A percentile compares a stretch with the other conserved stretches of the same genome.
Evolutionary conservation across 495 filamentous ascomycete genomes (phyloP).

Genomic region (Amniculicola lignicola): DNA sequence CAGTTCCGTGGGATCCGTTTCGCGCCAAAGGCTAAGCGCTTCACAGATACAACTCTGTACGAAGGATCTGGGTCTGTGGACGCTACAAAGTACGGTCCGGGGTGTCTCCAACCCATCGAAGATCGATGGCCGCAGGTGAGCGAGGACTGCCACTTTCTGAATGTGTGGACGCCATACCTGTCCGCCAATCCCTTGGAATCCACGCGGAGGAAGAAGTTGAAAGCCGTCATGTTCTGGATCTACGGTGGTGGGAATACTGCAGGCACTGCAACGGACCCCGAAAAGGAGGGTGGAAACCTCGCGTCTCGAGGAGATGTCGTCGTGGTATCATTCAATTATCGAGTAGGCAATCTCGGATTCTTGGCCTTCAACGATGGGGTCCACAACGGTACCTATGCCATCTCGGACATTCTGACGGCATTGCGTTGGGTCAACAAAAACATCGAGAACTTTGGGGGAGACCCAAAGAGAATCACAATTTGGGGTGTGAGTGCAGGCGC

Average conservation of each 20-base stretch:
- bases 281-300: conserved; percentile 46
- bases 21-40: conserved; percentile 41
- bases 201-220: conserved; percentile 4
- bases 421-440: conserved; percentile 33
- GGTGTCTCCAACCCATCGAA: background rate
- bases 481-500: conserved; percentile 50
- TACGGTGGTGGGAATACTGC: conserved; percentile 42
- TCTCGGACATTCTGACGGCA: conserved; percentile 28
- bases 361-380: conserved; percentile 29
- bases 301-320: conserved; percentile 49
- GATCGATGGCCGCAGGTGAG: conserved; percentile 1
- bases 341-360: conserved; percentile 30
- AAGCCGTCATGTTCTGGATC: conserved; percentile 43
- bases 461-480: conserved; percentile 32
- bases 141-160: conserved; percentile 44
- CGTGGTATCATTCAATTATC: conserved; percentile 38
- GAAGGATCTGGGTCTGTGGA: conserved; percentile 35
- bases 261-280: conserved; percentile 42
- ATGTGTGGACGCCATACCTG: conserved; percentile 45
- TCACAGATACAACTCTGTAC: conserved; percentile 36
- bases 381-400: conserved; percentile 33
- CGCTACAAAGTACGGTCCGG: conserved; percentile 22
- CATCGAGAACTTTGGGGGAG: conserved; percentile 33
- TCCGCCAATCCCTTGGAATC: conserved; percentile 27
- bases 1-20: conserved; percentile 47